Conservation (phyloP, 805 yeast genomes). For the Dipodascus albidus region DNA sequence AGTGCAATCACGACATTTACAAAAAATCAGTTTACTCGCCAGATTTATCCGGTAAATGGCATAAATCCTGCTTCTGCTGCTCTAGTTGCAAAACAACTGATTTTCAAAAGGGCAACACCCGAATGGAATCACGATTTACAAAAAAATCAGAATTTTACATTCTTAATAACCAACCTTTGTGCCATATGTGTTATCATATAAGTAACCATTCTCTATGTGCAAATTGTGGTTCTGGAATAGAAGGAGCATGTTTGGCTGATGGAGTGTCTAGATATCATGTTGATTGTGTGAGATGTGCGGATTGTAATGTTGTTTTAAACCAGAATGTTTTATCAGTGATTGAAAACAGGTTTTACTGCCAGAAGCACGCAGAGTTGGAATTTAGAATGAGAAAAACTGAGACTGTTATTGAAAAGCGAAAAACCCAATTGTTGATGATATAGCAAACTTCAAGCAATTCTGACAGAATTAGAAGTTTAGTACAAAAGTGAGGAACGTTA, state of each 20-base stretch:
- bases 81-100: slow-evolving; percentile 43
- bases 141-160: slow-evolving; percentile 40
- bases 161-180: slow-evolving; percentile 67
- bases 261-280: slow-evolving; percentile 62
- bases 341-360: slow-evolving; percentile 24
- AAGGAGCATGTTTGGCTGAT: slow-evolving; percentile 82
- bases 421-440: slow-evolving; percentile 22
- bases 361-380: slow-evolving; percentile 23
- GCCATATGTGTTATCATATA: slow-evolving; percentile 65
- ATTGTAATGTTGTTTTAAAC: slow-evolving; percentile 34
- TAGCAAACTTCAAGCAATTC: too few relatives aligned
- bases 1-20: slow-evolving; percentile 44
- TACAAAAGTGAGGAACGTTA: too few relatives aligned
- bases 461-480: too few relatives aligned
- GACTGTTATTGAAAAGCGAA: slow-evolving; percentile 17
- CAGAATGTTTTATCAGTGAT: slow-evolving; percentile 23
- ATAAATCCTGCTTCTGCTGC: slow-evolving; percentile 75
- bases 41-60: slow-evolving; percentile 79
- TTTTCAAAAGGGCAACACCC: slow-evolving; percentile 8
- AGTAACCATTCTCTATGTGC: slow-evolving; percentile 67
- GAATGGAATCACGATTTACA: too few relatives aligned
- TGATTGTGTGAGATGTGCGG: slow-evolving; percentile 56
- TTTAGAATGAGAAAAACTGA: slow-evolving; percentile 7
- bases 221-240: slow-evolving; percentile 64
- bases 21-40: slow-evolving; percentile 73